Percentiles rank a stretch among this genome's conserved stretches.
These are phyloP conservation scores for Kluyveromyces sp. DNA, from an alignment of 1,139 yeast species.

Conservation along the genomic window DNA sequence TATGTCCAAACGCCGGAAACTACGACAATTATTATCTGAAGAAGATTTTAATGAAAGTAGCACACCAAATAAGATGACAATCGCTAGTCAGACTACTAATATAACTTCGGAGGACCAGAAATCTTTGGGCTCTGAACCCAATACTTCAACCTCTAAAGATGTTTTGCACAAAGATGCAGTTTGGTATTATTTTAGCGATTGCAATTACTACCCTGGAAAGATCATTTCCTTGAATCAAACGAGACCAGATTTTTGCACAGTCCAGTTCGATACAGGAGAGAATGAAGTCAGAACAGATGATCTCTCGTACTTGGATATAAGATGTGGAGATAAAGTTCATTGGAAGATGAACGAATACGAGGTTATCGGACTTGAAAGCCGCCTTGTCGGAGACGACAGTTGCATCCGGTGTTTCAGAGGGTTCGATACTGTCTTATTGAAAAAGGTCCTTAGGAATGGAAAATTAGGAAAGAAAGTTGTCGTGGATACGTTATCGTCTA, in stretches of 20 bases:
- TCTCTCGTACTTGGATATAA: conserved; percentile 33
- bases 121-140: background rate
- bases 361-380: conserved; percentile 42
- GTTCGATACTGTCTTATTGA: conserved; percentile 42
- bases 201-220: conserved; percentile 33
- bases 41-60: conserved; percentile 11
- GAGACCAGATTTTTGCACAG: conserved; percentile 15
- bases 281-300: conserved; percentile 20
- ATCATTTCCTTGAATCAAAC: conserved; percentile 14
- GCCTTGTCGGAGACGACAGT: conserved; percentile 13
- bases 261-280: conserved; percentile 20
- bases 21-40: background rate
- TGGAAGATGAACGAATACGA: conserved; percentile 31
- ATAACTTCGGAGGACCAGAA: background rate
- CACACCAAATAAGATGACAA: conserved; percentile 2
- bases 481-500: conserved; percentile 19
- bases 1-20: background rate
- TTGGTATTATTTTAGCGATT: conserved; percentile 32
- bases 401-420: conserved; percentile 52
- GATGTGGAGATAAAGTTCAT: conserved; percentile 38
- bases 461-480: conserved; percentile 16
- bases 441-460: conserved; percentile 25
- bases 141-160: conserved; percentile 21
- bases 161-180: conserved; percentile 29
- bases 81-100: background rate